Conservation (phyloP, 2,329 filamentous ascomycete species). For the Phialophora expanda region DNA sequence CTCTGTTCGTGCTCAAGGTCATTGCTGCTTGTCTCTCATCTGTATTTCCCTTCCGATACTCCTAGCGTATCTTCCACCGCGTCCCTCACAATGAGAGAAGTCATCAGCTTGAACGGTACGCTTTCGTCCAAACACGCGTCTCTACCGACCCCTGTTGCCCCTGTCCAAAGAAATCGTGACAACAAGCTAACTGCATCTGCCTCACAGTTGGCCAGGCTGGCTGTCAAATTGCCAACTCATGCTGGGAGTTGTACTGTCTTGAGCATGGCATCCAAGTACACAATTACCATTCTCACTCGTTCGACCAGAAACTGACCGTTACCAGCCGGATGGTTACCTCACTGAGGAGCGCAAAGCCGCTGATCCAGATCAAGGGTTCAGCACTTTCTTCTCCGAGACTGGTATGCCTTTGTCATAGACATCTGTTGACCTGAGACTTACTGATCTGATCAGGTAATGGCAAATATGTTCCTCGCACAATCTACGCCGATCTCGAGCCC, state of each 20-base stretch:
- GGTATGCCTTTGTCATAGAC: conserved; percentile 63
- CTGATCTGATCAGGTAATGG: conserved; percentile 72
- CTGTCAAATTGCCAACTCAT: conserved; percentile 99
- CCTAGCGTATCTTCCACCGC: conserved; percentile 17
- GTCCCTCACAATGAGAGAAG: conserved; percentile 84
- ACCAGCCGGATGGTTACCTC: conserved; percentile 94
- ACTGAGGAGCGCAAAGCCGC: conserved; percentile 95
- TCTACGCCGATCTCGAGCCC: conserved; percentile 99
- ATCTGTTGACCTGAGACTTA: conserved; percentile 17
- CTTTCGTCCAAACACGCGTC: conserved; percentile 38
- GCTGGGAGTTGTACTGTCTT: conserved; percentile 99
- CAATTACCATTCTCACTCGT: conserved; percentile 38
- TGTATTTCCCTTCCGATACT: conserved; percentile 16
- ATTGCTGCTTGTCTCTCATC: conserved; percentile 12
- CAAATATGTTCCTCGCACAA: conserved; percentile 98
- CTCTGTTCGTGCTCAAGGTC: conserved; percentile 28
- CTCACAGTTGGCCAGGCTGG: conserved; percentile 95
- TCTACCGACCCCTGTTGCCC: conserved; percentile 28
- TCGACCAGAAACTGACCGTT: conserved; percentile 37
- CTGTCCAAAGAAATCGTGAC: conserved; percentile 28
- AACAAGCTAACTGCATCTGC: conserved; percentile 60
- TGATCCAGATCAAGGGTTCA: conserved; percentile 96
- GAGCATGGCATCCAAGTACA: conserved; percentile 98
- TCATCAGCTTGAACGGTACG: conserved; percentile 98
- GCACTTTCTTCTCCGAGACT: conserved; percentile 99